These are phyloP conservation scores for Solanum paucissectum DNA, from an alignment of 257 asterid genomes.

Conservation along the genomic window DNA sequence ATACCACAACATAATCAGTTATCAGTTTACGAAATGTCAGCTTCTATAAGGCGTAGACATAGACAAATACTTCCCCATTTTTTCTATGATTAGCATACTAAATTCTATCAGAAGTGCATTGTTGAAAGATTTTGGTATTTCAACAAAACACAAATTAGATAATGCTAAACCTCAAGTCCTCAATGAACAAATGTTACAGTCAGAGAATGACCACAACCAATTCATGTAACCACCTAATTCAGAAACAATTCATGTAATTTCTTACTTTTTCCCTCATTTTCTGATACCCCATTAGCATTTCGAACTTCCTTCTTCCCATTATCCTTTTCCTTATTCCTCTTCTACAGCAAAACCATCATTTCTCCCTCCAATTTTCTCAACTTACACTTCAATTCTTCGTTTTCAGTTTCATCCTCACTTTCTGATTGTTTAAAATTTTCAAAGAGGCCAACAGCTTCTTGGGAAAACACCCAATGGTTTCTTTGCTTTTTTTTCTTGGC, in stretches of 20 bases:
- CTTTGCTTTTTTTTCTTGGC: neutral
- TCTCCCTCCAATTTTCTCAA: slow-evolving; percentile 39
- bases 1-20: neutral
- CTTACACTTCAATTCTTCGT: slow-evolving; percentile 13
- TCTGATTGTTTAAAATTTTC: slow-evolving; percentile 4
- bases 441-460: slow-evolving; percentile 33
- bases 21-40: neutral
- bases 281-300: neutral
- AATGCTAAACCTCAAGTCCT: neutral
- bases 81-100: neutral
- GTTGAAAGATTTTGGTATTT: neutral
- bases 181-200: neutral
- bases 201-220: neutral
- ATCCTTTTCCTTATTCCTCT: neutral
- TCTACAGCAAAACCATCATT: slow-evolving; percentile 20
- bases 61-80: neutral
- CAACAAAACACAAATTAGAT: neutral
- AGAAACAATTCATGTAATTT: slow-evolving; percentile 27
- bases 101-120: neutral
- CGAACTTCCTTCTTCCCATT: neutral
- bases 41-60: neutral
- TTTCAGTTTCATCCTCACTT: slow-evolving; percentile 3
- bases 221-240: neutral
- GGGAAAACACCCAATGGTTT: slow-evolving; percentile 27
- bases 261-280: neutral